phyloP scores from a whole-genome alignment of 1,139 yeast species.

The Pichia sp. region DNA sequence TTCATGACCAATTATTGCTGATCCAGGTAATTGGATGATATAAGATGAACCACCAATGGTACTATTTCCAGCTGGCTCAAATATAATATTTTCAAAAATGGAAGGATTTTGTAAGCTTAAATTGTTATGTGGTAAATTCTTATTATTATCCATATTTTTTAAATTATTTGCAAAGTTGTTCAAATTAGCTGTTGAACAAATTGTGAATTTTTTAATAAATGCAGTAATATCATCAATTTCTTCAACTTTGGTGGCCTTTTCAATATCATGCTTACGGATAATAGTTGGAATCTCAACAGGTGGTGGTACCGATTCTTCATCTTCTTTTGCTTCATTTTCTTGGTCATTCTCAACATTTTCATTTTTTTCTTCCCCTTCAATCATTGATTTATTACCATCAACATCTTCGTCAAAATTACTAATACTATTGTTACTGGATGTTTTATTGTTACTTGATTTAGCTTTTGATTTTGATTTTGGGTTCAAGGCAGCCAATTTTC shows the following conservation, averaged over 20 bases:
- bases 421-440: too few species aligned
- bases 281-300: conserved; percentile 13
- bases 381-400: neutral
- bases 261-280: conserved; percentile 21
- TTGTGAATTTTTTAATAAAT: conserved; percentile 17
- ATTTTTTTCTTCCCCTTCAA: neutral
- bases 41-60: conserved; percentile 22
- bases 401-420: conserved; percentile 7
- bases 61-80: conserved; percentile 22
- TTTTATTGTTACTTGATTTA: conserved; percentile 13
- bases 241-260: conserved; percentile 17
- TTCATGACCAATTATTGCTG: conserved; percentile 24
- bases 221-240: conserved; percentile 23
- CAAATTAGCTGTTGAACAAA: conserved; percentile 10
- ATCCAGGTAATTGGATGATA: conserved; percentile 21
- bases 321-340: conserved; percentile 9
- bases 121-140: neutral
- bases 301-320: neutral
- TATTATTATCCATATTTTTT: neutral
- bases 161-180: conserved; percentile 3
- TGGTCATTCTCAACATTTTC: conserved; percentile 7
- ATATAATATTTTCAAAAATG: conserved; percentile 20
- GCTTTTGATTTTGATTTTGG: conserved; percentile 15
- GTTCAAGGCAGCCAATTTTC: conserved; percentile 1
- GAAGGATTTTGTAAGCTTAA: conserved; percentile 3